Evolutionary conservation across 164 flowering plant genomes (phyloP), one percentile per base, ranked within the genome.

Genomic region (Saururus chinensis): DNA sequence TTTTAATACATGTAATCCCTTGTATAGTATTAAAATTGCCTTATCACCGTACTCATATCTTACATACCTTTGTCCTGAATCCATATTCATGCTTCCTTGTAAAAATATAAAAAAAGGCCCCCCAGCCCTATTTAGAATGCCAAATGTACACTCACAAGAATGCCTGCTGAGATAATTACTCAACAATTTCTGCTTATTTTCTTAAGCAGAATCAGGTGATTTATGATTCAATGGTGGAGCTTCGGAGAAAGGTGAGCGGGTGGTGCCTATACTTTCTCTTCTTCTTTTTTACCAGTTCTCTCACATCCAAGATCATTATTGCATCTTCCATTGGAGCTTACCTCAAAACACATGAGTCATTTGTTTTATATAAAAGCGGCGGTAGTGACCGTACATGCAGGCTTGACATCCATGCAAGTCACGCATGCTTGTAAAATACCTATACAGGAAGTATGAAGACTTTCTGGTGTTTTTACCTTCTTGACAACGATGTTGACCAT

Each of bases 161-260:
- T 23, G 19, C 9, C 16, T 14, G 35, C 9, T 56, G 10, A 21
- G 19, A 25, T 5, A 16, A 41, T 16, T 11, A 22, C 16, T 23
- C 14, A 48, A 13, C 9, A 41, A 48, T 17, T n/a, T 40, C 11
- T 35, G 21, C 35, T 60, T 49, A 7, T 23, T 48, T 58, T 59
- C 11, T 14, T 20, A 35, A 23, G 77, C 83, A 70, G 87, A 80
- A 76, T 64, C 84, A 83, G 56, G 71, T 83, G 40, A 71, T 81
- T 76, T 65, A 65, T 53, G 81, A 77, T 57, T 80, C 87, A 4
- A 76, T 80, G 40, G 64, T 77, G n/a, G 83, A 76, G 59, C 83
- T 83, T 48, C 85, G 76, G 64, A 79, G 40, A 57, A 79, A 81
- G 82, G 88, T 77, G 4, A 45, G 51, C 51, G 52, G 52, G 3